Percentiles rank a stretch among this genome's conserved stretches.
phyloP scores from a whole-genome alignment of 2,329 filamentous ascomycete species.

The Aureobasidium zeae region DNA sequence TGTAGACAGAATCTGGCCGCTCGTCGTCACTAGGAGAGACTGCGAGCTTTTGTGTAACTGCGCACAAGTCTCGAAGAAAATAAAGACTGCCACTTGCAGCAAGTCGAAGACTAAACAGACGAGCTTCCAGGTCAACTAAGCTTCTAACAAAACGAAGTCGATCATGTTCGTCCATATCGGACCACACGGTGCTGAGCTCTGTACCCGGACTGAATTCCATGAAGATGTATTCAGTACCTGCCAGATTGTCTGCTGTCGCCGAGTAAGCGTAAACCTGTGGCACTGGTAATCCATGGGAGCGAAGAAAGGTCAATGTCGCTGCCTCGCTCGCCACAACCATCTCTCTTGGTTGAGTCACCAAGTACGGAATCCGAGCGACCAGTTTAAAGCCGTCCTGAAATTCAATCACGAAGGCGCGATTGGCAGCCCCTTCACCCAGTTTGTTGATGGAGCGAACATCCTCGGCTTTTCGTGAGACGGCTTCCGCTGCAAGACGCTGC shows the following conservation, averaged over 20 bases:
- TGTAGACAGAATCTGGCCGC: constrained; percentile 20
- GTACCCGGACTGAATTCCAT: constrained; percentile 20
- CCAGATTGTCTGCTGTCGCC: constrained; percentile 20
- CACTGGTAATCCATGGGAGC: constrained; percentile 19
- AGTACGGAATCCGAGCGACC: constrained; percentile 22
- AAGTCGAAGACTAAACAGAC: constrained; percentile 23
- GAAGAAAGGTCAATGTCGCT: constrained; percentile 22
- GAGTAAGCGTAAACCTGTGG: constrained; percentile 21
- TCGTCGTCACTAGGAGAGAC: constrained; percentile 12
- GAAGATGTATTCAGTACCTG: constrained; percentile 23
- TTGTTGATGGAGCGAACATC: constrained; percentile 26
- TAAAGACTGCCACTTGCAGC: constrained; percentile 30
- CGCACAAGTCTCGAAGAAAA: constrained; percentile 25
- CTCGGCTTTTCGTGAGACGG: constrained; percentile 18
- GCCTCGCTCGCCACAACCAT: constrained; percentile 22
- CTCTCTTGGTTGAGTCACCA: constrained; percentile 14
- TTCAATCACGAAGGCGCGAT: neutral
- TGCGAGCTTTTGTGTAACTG: constrained; percentile 18
- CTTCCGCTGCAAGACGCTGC: constrained; percentile 26
- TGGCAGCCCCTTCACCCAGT: constrained; percentile 13
- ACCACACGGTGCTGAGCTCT: constrained; percentile 19
- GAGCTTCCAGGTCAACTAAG: constrained; percentile 26
- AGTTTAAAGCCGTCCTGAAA: constrained; percentile 14
- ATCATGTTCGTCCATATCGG: constrained; percentile 19
- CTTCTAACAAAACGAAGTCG: constrained; percentile 22